Evolutionary conservation across 495 filamentous ascomycete species (phyloP).

Genomic region (Penicillium roqueforti): DNA sequence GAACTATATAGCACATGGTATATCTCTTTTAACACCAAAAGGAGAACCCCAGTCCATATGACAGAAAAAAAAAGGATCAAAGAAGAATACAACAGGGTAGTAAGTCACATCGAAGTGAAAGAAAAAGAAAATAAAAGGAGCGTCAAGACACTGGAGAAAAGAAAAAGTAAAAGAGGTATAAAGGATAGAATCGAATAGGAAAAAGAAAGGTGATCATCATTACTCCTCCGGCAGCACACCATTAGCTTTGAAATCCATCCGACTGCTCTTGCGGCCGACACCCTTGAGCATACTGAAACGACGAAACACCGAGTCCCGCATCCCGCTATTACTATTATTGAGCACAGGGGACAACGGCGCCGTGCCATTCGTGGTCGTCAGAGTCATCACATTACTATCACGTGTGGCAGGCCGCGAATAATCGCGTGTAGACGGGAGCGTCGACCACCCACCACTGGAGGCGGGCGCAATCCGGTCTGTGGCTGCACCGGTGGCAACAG

Average conservation of each 20-base stretch:
- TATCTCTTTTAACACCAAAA: conserved; percentile 22
- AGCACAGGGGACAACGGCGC: conserved; percentile 6
- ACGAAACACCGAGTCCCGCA: conserved; percentile 46
- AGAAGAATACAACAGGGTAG: conserved; percentile 15
- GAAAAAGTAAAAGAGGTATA: conserved; percentile 1
- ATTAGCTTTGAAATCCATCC: conserved; percentile 38
- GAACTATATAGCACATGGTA: conserved; percentile 22
- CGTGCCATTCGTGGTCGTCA: conserved; percentile 13
- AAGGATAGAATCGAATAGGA: conserved; percentile 11
- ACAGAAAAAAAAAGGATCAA: conserved; percentile 3
- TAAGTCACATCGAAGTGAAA: conserved; percentile 19
- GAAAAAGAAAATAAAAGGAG: not conserved
- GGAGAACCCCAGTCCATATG: conserved; percentile 15
- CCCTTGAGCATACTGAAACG: conserved; percentile 46
- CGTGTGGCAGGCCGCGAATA: conserved; percentile 36
- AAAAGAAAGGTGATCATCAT: conserved; percentile 13
- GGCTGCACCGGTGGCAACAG: conserved; percentile 17
- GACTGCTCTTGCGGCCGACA: conserved; percentile 43
- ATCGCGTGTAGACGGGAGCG: conserved; percentile 37
- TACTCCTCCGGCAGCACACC: conserved; percentile 39
- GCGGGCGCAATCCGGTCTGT: conserved; percentile 22
- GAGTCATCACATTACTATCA: conserved; percentile 24
- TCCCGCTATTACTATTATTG: conserved; percentile 19
- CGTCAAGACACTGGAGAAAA: conserved; percentile 8
- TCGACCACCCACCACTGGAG: conserved; percentile 37